A percentile compares a stretch with the other conserved stretches of the same genome.
Evolutionary conservation across 1,139 yeast species (phyloP).

Genomic region (Blastobotrys proliferans): DNA sequence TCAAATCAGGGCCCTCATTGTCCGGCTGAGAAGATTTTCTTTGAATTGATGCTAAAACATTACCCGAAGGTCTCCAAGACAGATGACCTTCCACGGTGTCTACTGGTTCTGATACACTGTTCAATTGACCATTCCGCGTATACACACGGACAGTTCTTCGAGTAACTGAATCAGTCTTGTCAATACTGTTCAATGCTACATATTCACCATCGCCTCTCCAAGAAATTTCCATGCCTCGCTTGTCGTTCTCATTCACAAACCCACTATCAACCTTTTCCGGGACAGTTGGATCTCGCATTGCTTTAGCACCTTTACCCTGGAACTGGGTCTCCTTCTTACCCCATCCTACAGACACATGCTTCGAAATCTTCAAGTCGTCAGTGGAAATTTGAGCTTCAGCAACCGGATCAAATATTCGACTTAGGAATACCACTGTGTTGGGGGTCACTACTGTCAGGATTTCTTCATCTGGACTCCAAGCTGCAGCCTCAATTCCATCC

Average conservation of each 20-base stretch:
- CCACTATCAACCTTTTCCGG: slow-evolving; percentile 71
- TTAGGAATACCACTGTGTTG: slow-evolving; percentile 59
- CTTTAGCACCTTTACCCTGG: slow-evolving; percentile 87
- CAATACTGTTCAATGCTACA: slow-evolving; percentile 66
- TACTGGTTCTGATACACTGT: slow-evolving; percentile 86
- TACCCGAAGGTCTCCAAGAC: slow-evolving; percentile 91
- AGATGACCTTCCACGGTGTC: slow-evolving; percentile 70
- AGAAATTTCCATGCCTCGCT: slow-evolving; percentile 46
- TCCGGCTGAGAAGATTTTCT: slow-evolving; percentile 37
- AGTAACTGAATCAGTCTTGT: slow-evolving; percentile 44
- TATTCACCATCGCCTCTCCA: slow-evolving; percentile 97
- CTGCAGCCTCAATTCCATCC: slow-evolving; percentile 65
- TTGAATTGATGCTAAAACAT: slow-evolving; percentile 79
- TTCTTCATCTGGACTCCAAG: slow-evolving; percentile 94
- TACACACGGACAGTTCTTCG: slow-evolving; percentile 85
- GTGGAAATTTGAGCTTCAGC: slow-evolving; percentile 56
- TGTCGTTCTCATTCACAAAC: slow-evolving; percentile 51
- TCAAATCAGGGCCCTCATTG: slow-evolving; percentile 31
- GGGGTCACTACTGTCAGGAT: slow-evolving; percentile 62
- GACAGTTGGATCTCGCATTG: slow-evolving; percentile 94
- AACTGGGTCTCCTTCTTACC: slow-evolving; percentile 97
- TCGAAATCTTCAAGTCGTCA: slow-evolving; percentile 65
- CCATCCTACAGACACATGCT: slow-evolving; percentile 98
- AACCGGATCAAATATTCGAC: slow-evolving; percentile 77
- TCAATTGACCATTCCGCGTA: slow-evolving; percentile 66